phyloP scores from a whole-genome alignment of 345 rosid genomes.

The Camelina neglecta region DNA sequence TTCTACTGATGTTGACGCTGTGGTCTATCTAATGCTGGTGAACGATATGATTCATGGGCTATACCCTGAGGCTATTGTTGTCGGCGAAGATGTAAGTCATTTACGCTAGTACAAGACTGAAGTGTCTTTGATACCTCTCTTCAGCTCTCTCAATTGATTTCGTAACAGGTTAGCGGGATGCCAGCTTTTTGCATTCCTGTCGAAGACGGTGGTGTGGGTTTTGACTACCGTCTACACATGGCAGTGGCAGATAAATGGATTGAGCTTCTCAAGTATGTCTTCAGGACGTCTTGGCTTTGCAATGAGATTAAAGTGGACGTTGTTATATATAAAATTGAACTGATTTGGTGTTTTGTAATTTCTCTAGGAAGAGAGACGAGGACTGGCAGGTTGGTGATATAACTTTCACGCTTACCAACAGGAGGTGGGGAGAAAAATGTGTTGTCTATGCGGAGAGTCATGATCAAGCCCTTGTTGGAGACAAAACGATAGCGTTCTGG shows the following conservation, averaged over 20 bases:
- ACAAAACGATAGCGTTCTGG: slow-evolving; percentile 98
- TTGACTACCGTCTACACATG: slow-evolving; percentile 98
- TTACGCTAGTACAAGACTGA: slow-evolving; percentile 1
- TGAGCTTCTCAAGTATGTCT: slow-evolving; percentile 79
- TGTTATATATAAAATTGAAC: slow-evolving; percentile 9
- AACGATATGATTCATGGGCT: slow-evolving; percentile 94
- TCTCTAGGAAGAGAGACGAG: slow-evolving; percentile 82
- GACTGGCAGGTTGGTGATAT: slow-evolving; percentile 87
- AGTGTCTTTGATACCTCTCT: slow-evolving; percentile 8
- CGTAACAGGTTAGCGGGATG: slow-evolving; percentile 93
- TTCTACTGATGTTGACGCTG: slow-evolving; percentile 92
- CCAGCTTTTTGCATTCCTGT: slow-evolving; percentile 92
- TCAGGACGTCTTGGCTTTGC: slow-evolving; percentile 15
- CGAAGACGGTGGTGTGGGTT: slow-evolving; percentile 93
- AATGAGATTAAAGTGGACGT: neutral
- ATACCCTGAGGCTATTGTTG: slow-evolving; percentile 83
- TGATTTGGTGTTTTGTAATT: slow-evolving; percentile 28
- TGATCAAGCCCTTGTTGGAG: slow-evolving; percentile 99
- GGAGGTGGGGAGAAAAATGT: slow-evolving; percentile 93
- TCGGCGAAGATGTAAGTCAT: slow-evolving; percentile 94
- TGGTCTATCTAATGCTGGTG: slow-evolving; percentile 90
- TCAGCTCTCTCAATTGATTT: slow-evolving; percentile 14
- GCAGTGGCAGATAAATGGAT: slow-evolving; percentile 99
- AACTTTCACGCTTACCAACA: slow-evolving; percentile 71
- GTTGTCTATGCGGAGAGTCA: slow-evolving; percentile 93